Evolutionary conservation across 352 stramenopile species (phyloP), one percentile per base, ranked within the genome.

Genomic region (Phytophthora meadii): DNA sequence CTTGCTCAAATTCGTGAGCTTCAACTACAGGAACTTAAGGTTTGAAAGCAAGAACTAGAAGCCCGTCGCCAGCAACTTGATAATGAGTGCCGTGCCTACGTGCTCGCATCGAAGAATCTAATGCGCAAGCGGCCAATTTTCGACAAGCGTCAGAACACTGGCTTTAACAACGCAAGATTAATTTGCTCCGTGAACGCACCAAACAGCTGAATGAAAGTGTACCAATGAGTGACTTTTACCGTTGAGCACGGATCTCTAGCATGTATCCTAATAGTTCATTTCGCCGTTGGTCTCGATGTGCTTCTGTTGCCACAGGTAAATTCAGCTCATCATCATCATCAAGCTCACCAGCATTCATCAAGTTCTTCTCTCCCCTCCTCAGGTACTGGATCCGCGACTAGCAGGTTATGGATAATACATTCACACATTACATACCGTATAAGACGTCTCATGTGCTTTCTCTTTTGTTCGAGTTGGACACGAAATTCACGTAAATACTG

Each of bases 241-340:
- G 0, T 11, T 72, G 8, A 28, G 15, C 2, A 40, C 64, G 39
- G 12, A 61, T 62, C 25, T 65, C 49, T 67, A 72, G 28, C 7
- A 63, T 47, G 27, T 59, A 68, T 1, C 10, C 61, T 58, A 70
- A 14, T 4, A 64, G n/a, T n/a, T n/a, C n/a, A 19, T 52, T 34
- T 3, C 64, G 51, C 11, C 64, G 46, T 50, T 57, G 22, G 10
- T 24, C 46, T 10, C 56, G 57, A 19, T 1, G 12, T 2, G 27
- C 50, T 14, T 52, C 39, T 11, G 3, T 6, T n/a, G 51, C 25
- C 46, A 72, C 11, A 0, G 34, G 34, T 5, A 40, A 0, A 50
- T 72, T 72, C 2, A 68, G 37, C 44, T 68, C 64, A 39, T 72
- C 51, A 4, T 72, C 57, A 1, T 63, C 57, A 19, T 64, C 58